Evolutionary conservation across 192 early-diverging fungal species (phyloP), one percentile per base, ranked within the genome.

Genomic region (Coemansia sp.): DNA sequence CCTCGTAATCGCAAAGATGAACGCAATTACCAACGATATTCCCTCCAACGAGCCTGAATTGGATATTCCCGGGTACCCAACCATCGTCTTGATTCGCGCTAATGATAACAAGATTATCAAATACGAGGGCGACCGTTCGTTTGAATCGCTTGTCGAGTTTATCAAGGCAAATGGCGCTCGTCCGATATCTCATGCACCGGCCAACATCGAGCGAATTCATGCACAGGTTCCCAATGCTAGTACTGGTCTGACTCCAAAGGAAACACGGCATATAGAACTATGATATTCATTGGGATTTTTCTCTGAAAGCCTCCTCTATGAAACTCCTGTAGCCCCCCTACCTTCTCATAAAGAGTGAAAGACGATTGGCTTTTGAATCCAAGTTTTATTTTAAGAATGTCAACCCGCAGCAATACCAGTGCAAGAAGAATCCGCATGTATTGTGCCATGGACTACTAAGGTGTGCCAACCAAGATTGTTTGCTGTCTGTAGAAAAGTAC

Each of bases 11-110:
- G 96, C 96, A 67, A 94, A 95, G 87, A 85, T 98, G 87, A 94
- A 99, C 68, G 94, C 84, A 51, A 94, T 95, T 34, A 88, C 85
- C 63, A 99, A 99, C 83, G 96, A 99, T 57, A 67, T 97, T 45
- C 95, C 96, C 18, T 63, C 85, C 2, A 66, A 67, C 76, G 77
- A 84, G 56, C 76, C 79, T 2, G 75, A 62, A 21, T 88, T 95
- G 83, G 65, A 85, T 38, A 69, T 99, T 66, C 59, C 89, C 51
- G 96, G 95, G 7, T 99, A 96, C 89, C 96, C 96, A 33, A 99
- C 96, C 60, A 81, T 99, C 53, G 89, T 92, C 75, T 84, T 98
- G 61, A 87, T 94, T 83, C 94, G 94, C 84, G 93, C 93, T 34
- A 83, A 82, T 14, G 82, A 81, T 73, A 92, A 95, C 46, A 88